Percentiles rank a stretch among this genome's conserved stretches.
Conservation (phyloP, 352 stramenopile genomes). For the Globisporangium camurandrum region DNA sequence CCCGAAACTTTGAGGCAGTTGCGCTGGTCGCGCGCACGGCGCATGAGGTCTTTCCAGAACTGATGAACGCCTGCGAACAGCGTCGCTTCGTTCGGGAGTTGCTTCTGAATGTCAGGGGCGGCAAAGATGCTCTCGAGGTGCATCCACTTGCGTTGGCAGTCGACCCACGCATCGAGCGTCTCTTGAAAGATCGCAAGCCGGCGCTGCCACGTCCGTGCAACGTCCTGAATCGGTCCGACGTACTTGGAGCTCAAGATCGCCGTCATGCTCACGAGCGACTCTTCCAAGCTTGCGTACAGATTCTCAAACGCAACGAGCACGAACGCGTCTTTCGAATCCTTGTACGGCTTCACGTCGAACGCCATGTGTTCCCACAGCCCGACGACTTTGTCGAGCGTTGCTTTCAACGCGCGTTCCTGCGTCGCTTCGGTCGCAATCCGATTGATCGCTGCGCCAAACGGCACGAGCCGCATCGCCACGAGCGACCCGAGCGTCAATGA, state of each 20-base stretch:
- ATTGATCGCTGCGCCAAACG: slow-evolving; percentile 71
- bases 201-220: slow-evolving; percentile 58
- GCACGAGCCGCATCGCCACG: slow-evolving; percentile 70
- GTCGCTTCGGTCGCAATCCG: slow-evolving; percentile 78
- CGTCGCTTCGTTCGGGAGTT: slow-evolving; percentile 59
- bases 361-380: slow-evolving; percentile 74
- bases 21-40: slow-evolving; percentile 45
- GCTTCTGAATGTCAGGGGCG: slow-evolving; percentile 75
- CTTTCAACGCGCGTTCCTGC: slow-evolving; percentile 84
- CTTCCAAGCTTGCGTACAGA: slow-evolving; percentile 78
- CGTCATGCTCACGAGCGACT: slow-evolving; percentile 88
- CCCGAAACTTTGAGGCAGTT: slow-evolving; percentile 64
- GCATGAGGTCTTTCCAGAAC: slow-evolving; percentile 80
- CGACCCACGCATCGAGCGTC: slow-evolving; percentile 72
- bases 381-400: slow-evolving; percentile 86
- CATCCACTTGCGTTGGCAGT: slow-evolving; percentile 76
- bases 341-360: slow-evolving; percentile 87
- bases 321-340: slow-evolving; percentile 86
- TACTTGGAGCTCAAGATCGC: slow-evolving; percentile 88
- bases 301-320: slow-evolving; percentile 75
- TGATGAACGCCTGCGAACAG: slow-evolving; percentile 58
- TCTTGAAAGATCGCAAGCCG: slow-evolving; percentile 73
- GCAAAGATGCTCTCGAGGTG: slow-evolving; percentile 82
- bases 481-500: slow-evolving; percentile 81
- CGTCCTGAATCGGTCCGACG: slow-evolving; percentile 69